Conservation (phyloP, 495 filamentous ascomycete genomes). For the Coniosporium apollinis region DNA sequence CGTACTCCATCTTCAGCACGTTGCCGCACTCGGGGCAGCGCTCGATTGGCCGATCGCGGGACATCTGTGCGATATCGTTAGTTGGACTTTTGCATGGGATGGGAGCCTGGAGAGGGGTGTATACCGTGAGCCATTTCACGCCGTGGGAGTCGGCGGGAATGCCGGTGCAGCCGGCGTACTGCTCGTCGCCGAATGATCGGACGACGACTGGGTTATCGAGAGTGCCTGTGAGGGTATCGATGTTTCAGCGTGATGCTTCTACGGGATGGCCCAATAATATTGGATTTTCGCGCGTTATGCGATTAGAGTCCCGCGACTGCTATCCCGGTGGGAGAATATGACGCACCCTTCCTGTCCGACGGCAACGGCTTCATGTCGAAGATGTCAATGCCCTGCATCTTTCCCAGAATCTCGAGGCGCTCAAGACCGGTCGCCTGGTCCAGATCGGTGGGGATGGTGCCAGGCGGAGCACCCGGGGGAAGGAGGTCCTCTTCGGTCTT, state of each 20-base stretch:
- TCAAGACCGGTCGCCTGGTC: constrained; percentile 94
- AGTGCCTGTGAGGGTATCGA: constrained; percentile 42
- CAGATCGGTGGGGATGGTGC: constrained; percentile 79
- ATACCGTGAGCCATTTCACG: constrained; percentile 77
- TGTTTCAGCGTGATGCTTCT: background rate
- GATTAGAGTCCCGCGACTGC: too few species aligned
- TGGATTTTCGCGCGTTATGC: too few species aligned
- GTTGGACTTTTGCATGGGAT: constrained; percentile 5
- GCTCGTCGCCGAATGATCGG: constrained; percentile 81
- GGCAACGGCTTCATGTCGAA: constrained; percentile 98
- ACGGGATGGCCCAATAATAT: too few species aligned
- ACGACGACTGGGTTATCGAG: constrained; percentile 79
- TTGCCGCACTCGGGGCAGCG: constrained; percentile 92
- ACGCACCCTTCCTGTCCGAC: constrained; percentile 65
- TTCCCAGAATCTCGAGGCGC: constrained; percentile 95
- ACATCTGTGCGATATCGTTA: constrained; percentile 37
- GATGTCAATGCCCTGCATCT: constrained; percentile 95
- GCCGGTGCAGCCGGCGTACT: constrained; percentile 93
- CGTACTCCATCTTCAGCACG: constrained; percentile 92
- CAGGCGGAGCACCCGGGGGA: constrained; percentile 60
- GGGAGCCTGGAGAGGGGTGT: constrained; percentile 16
- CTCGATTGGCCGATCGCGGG: constrained; percentile 76
- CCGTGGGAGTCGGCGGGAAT: constrained; percentile 80
- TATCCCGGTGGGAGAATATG: too few species aligned
- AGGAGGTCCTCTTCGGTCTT: constrained; percentile 65